Base-by-base conservation (phyloP, 306 rosid species). In the Inga leiocalycina region DNA sequence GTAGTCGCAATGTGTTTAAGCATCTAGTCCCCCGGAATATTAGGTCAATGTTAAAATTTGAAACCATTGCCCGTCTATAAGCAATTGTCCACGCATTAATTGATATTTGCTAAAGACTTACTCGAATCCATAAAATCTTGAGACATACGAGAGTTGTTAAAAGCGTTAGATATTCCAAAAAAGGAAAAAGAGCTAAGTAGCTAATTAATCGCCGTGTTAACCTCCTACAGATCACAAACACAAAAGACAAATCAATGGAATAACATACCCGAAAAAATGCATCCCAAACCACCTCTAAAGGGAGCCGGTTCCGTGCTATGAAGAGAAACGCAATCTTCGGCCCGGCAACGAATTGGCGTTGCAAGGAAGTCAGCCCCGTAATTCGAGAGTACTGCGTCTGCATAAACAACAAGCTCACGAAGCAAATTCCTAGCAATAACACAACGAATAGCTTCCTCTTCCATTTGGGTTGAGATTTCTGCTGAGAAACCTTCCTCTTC, bases 291-390 rank as follows among this genome's bases (percentile, higher is more conserved):
- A 90, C 74, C 71, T 97, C 98, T 57, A 97, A 84, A 67, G 99
- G 97, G 45, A 97, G 90, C 71, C 99, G 93, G 20, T 97, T 97
- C 73, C 99, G 81, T 30, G 99, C 94, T 57, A 97, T 92, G 89
- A 97, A 97, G 81, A 97, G 88, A 87, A 97, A 94, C 19, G 98
- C 99, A 84, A 97, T 89, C 87, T 91, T 95, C 24, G 98, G 97
- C 45, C 16, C 73, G 71, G 84, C 88, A 75, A 82, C 84, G 56
- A 90, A 71, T 67, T 32, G 89, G 78, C 79, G 88, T 70, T 87
- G 91, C 89, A 90, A 80, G 27, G 98, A 85, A 75, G 87, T 80
- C 72, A 94, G 76, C 76, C 84, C 91, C 89, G 81, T 82, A 51
- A 97, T 87, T 84, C 88, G 88, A 85, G 88, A 80, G 86, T 83